Evolutionary conservation across 139 green algal species (phyloP).

Genomic region (Nannochloris sp.): DNA sequence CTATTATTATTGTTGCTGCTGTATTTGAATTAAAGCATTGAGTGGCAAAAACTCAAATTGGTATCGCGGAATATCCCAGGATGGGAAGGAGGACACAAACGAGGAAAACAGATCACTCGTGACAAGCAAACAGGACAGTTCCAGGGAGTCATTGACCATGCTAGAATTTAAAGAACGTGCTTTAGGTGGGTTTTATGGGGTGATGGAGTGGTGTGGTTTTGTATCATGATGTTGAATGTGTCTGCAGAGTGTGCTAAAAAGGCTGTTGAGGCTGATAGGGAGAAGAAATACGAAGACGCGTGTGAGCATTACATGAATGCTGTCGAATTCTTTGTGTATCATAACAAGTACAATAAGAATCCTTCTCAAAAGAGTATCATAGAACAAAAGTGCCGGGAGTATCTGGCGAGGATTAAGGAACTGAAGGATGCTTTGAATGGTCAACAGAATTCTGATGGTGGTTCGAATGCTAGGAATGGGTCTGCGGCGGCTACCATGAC

Average conservation of each 20-base stretch:
- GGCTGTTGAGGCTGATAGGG: conserved; percentile 67
- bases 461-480: not conserved
- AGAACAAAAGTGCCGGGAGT: conserved; percentile 76
- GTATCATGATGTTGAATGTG: conserved; percentile 21
- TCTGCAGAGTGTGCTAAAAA: conserved; percentile 63
- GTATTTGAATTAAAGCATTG: too few relatives aligned
- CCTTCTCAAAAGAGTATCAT: conserved; percentile 52
- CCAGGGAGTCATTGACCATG: conserved; percentile 53
- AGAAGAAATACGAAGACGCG: conserved; percentile 51
- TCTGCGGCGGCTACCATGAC: conserved; percentile 17
- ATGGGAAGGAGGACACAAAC: not conserved
- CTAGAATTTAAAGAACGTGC: conserved; percentile 65
- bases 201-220: not conserved
- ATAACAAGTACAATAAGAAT: conserved; percentile 92
- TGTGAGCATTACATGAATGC: conserved; percentile 52
- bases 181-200: conserved; percentile 24
- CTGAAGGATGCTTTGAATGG: conserved; percentile 48
- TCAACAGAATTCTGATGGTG: conserved; percentile 3
- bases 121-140: not conserved
- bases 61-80: not conserved
- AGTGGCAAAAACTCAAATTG: too few relatives aligned
- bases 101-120: not conserved
- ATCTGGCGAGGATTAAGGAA: conserved; percentile 86
- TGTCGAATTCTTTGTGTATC: conserved; percentile 57
- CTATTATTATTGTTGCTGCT: too few relatives aligned